A percentile compares a stretch with the other conserved stretches of the same genome.
Conservation (phyloP, 768 basidiomycete species). For the Suillus americanus region DNA sequence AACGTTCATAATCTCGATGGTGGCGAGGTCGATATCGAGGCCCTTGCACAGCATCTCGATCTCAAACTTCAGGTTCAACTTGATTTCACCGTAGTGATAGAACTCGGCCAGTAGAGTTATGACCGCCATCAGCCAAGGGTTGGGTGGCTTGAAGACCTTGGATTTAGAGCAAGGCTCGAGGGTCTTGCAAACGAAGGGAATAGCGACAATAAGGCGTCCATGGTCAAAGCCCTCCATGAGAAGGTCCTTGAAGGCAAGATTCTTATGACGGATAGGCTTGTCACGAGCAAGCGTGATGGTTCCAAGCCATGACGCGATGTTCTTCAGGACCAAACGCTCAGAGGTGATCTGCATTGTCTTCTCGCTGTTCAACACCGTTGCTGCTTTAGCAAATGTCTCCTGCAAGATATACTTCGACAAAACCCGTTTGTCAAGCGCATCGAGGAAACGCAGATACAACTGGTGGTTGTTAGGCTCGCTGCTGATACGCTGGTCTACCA, state of each 20-base stretch:
- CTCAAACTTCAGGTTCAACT: constrained; percentile 96
- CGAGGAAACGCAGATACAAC: constrained; percentile 92
- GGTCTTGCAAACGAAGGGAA: constrained; percentile 97
- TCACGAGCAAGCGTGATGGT: constrained; percentile 91
- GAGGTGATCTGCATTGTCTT: constrained; percentile 81
- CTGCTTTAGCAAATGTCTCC: constrained; percentile 90
- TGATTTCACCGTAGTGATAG: constrained; percentile 96
- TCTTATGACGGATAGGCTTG: constrained; percentile 88
- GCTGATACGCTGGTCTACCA: constrained; percentile 94
- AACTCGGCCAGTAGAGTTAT: constrained; percentile 89
- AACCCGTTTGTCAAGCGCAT: constrained; percentile 67
- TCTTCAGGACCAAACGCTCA: constrained; percentile 88
- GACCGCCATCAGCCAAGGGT: constrained; percentile 98
- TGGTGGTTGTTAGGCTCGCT: constrained; percentile 97
- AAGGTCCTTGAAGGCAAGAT: constrained; percentile 96
- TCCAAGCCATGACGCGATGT: constrained; percentile 94
- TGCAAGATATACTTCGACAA: constrained; percentile 83
- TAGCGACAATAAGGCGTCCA: constrained; percentile 87
- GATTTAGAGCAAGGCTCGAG: constrained; percentile 89
- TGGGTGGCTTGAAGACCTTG: constrained; percentile 91
- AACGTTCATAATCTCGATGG: constrained; percentile 80
- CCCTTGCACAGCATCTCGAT: constrained; percentile 96
- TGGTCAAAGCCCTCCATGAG: constrained; percentile 94
- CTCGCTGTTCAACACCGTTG: constrained; percentile 86
- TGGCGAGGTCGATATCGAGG: constrained; percentile 82